These are phyloP conservation scores for Taphrina wiesneri DNA, from an alignment of 1,139 yeast genomes.

Conservation along the genomic window DNA sequence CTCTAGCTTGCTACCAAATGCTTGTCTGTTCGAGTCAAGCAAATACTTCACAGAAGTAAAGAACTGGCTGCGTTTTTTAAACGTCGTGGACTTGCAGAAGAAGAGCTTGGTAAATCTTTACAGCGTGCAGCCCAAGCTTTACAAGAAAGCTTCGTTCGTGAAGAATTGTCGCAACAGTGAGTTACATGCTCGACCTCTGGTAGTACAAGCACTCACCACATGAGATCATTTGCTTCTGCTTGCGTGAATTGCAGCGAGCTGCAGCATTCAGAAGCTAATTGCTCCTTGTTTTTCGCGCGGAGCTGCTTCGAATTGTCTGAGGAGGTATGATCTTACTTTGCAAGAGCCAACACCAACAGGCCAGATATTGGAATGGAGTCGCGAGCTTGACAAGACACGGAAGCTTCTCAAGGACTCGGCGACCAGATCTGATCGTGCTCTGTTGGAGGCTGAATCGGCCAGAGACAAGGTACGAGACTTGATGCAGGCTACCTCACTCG, in stretches of 20 bases:
- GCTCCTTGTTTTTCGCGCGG: not conserved
- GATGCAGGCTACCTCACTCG: not conserved
- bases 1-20: constrained; percentile 2
- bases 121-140: not conserved
- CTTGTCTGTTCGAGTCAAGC: constrained; percentile 14
- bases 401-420: constrained; percentile 26
- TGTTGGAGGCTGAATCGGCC: constrained; percentile 64
- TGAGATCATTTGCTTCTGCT: constrained; percentile 67
- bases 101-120: constrained; percentile 55
- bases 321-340: not conserved
- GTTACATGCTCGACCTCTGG: constrained; percentile 65
- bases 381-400: constrained; percentile 16
- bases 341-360: not conserved
- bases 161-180: constrained; percentile 43
- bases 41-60: constrained; percentile 28
- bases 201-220: constrained; percentile 55
- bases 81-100: constrained; percentile 76
- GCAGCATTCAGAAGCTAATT: not conserved
- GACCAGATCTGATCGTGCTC: constrained; percentile 3
- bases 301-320: constrained; percentile 5
- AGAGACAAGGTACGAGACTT: constrained; percentile 38
- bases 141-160: not conserved
- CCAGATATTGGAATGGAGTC: not conserved
- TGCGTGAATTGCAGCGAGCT: constrained; percentile 53
- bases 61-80: constrained; percentile 78